A percentile compares a stretch with the other conserved stretches of the same genome.
phyloP scores from a whole-genome alignment of 495 filamentous ascomycete genomes.

The Haplographium delicatum region DNA sequence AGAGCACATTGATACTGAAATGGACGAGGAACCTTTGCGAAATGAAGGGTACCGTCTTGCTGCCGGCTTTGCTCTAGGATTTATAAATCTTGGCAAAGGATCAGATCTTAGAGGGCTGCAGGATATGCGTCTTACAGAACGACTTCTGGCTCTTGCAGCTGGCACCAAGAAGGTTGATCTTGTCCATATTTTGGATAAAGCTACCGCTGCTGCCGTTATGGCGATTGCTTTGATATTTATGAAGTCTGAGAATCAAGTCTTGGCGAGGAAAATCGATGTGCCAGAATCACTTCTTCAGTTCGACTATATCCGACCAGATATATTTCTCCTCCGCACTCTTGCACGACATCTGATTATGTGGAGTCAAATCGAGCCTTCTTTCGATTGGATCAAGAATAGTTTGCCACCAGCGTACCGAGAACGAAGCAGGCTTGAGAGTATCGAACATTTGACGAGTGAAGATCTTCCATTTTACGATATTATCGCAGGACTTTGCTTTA shows the following conservation, averaged over 20 bases:
- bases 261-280: constrained; percentile 89
- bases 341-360: constrained; percentile 94
- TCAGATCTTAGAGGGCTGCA: constrained; percentile 81
- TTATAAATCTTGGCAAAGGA: constrained; percentile 91
- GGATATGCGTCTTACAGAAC: constrained; percentile 90
- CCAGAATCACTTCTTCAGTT: constrained; percentile 86
- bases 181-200: constrained; percentile 87
- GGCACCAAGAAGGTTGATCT: constrained; percentile 81
- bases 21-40: constrained; percentile 68
- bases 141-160: constrained; percentile 77
- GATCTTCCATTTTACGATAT: constrained; percentile 94
- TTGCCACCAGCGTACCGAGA: constrained; percentile 63
- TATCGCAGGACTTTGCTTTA: constrained; percentile 79
- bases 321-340: constrained; percentile 83
- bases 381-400: constrained; percentile 68
- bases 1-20: constrained; percentile 69
- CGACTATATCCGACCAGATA: constrained; percentile 90
- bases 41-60: constrained; percentile 94
- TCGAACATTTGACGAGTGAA: constrained; percentile 57
- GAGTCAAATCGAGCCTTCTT: constrained; percentile 66
- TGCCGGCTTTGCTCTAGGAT: constrained; percentile 87
- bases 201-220: constrained; percentile 82
- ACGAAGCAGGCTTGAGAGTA: constrained; percentile 45
- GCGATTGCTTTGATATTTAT: constrained; percentile 94
- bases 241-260: constrained; percentile 86